Evolutionary conservation across 257 asterid genomes (phyloP), one percentile per base, ranked within the genome.

Genomic region (Penstemon davidsonii): DNA sequence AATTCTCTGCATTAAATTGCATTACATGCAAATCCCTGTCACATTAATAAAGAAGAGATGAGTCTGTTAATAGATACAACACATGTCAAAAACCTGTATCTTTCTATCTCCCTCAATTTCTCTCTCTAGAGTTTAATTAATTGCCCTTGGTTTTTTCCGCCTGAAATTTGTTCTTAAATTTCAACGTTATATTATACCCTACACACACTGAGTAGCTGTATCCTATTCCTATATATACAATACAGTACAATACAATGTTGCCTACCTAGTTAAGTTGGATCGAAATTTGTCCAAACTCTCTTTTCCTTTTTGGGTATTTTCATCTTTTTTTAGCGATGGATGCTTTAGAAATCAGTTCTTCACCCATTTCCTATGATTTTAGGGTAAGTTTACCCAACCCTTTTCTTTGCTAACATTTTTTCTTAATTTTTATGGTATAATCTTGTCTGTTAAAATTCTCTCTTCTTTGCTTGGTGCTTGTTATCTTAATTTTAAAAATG

Each of bases 291-390:
- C 56, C 8, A 3, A 53, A 11, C 15, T 59, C 53, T 58, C 61
- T 74, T 33, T 13, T 44, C 36, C 33, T 13, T 7, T 46, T 52
- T 49, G 11, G 3, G 13, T 25, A 11, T 9, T 66, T 15, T 15
- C 18, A 15, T 15, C 19, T 70, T 38, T 13, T 15, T 9, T 51
- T 62, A 51, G 73, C 67, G 41, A 87, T 84, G 94, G 94, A 81
- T 43, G 80, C 81, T 53, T 64, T 83, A 65, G 62, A 77, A 33
- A 70, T 79, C 67, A 75, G 69, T 68, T 78, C 90, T 64, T 75
- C 13, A 66, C 74, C 87, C 64, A 73, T 81, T 65, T 75, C 77
- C 44, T 70, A 55, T 54, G 82, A 79, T 72, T 81, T 71, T 55
- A 77, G 82, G 83, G 94, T 78, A 70, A 75, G 77, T 74, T 75